Evolutionary conservation across 192 early-diverging fungal species (phyloP), one percentile per base, ranked within the genome.

Genomic region (Phlyctochytrium arcticum): DNA sequence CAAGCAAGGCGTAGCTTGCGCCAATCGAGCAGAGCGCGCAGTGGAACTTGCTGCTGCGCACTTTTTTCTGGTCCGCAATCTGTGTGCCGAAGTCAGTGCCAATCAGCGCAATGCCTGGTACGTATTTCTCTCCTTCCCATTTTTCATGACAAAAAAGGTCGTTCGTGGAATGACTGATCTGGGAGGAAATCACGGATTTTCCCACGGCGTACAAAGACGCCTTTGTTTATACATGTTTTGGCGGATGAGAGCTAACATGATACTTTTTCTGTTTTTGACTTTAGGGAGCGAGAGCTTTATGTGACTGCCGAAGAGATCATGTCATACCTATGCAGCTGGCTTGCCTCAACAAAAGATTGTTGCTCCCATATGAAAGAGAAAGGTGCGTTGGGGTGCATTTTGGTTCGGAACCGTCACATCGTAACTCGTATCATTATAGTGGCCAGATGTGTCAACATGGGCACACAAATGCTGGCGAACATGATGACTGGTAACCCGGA

Each of bases 401-500:
- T 37, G 50, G 50, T 15, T n/a, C 21, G 12, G 39, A 0, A 44
- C 2, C 39, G 0, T 44, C 15, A 19, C 39, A 19, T 0, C 21
- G 12, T 44, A 19, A n/a, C 39, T 27, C 6, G 0, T 23, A 8
- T 62, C 24, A 21, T 0, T 31, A 23, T 46, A 74, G 76, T 58
- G 12, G 32, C 56, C 3, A 63, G 54, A 34, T 60, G 59, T 12
- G 65, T 79, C 50, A 76, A 75, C 46, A 73, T 76, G 67, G 77
- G 77, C 17, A 76, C 68, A 5, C 77, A 79, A 60, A 66, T 62
- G 42, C 57, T 79, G 2, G 77, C 73, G 29, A 79, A 79, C 50
- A 79, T 79, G 70, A 79, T 79, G 77, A 79, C 77, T 1, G 71
- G 65, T 32, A 76, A 79, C 50, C 73, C 69, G 4, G 67, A 68